Conservation (phyloP, 176 grass and related monocot genomes). For the Oryza brachyantha region DNA sequence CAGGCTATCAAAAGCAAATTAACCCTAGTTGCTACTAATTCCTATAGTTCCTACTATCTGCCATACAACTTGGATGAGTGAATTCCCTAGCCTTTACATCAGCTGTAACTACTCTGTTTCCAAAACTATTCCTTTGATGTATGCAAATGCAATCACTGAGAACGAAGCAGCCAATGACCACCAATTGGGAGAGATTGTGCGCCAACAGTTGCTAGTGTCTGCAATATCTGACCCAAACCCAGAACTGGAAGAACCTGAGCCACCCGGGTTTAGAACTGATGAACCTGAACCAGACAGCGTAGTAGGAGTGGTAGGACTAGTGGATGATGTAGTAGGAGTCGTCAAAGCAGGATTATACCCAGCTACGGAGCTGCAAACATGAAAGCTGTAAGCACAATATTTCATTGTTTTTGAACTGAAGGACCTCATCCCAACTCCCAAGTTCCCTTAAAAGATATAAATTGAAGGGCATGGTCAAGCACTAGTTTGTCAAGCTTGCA, state of each 20-base stretch:
- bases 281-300: slow-evolving; percentile 41
- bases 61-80: neutral
- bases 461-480: neutral
- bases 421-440: neutral
- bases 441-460: neutral
- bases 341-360: slow-evolving; percentile 46
- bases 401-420: neutral
- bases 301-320: slow-evolving; percentile 21
- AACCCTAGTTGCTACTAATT: neutral
- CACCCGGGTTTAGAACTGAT: slow-evolving; percentile 50
- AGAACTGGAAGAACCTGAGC: slow-evolving; percentile 24
- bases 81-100: neutral
- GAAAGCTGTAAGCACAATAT: slow-evolving; percentile 2
- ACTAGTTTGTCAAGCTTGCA: neutral
- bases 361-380: slow-evolving; percentile 41
- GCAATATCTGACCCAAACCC: slow-evolving; percentile 41
- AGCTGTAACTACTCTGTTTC: neutral
- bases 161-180: slow-evolving; percentile 26
- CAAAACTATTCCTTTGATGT: slow-evolving; percentile 20
- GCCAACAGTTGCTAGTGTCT: slow-evolving; percentile 2
- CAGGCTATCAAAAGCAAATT: neutral
- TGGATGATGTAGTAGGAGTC: slow-evolving; percentile 21
- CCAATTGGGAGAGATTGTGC: neutral
- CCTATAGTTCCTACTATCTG: neutral
- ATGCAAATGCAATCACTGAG: slow-evolving; percentile 28